Conservation (phyloP, 257 asterid species). For the Craterostigma plantagineum region DNA sequence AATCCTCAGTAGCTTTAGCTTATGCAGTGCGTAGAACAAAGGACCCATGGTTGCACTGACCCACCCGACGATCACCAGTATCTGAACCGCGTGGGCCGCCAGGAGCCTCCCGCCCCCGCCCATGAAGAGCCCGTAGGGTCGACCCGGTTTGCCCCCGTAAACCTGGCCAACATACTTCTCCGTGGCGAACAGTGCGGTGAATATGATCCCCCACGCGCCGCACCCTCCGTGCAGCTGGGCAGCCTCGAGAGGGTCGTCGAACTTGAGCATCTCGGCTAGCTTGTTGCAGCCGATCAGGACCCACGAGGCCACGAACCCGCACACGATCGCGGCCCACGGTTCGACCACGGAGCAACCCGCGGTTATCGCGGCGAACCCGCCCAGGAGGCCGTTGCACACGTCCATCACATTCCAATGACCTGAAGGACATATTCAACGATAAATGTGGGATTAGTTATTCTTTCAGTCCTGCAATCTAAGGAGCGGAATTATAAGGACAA, state of each 20-base stretch:
- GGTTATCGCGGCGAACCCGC: conserved; percentile 64
- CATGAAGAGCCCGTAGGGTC: conserved; percentile 47
- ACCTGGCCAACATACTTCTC: conserved; percentile 30
- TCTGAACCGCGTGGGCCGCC: conserved; percentile 44
- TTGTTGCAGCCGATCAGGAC: conserved; percentile 41
- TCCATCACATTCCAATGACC: conserved; percentile 63
- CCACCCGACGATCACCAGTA: conserved; percentile 55
- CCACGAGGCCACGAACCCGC: conserved; percentile 55
- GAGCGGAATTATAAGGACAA: too few relatives aligned
- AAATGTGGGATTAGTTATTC: too few relatives aligned
- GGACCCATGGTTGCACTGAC: conserved; percentile 59
- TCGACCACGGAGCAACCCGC: conserved; percentile 63
- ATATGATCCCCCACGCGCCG: conserved; percentile 56
- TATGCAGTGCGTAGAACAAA: conserved; percentile 27
- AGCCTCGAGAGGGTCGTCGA: conserved; percentile 57
- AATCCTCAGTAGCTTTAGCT: conserved; percentile 36
- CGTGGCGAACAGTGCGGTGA: conserved; percentile 52
- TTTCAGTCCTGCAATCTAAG: too few relatives aligned
- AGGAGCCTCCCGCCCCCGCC: conserved; percentile 63
- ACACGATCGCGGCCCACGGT: conserved; percentile 67
- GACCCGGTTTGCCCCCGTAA: conserved; percentile 21
- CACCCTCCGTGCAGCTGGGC: conserved; percentile 74
- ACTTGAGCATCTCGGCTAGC: conserved; percentile 26
- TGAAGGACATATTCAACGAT: too few relatives aligned
- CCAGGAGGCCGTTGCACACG: conserved; percentile 55